A percentile compares a stretch with the other conserved stretches of the same genome.
phyloP scores from a whole-genome alignment of 306 rosid species.

The Lotus japonicus region DNA sequence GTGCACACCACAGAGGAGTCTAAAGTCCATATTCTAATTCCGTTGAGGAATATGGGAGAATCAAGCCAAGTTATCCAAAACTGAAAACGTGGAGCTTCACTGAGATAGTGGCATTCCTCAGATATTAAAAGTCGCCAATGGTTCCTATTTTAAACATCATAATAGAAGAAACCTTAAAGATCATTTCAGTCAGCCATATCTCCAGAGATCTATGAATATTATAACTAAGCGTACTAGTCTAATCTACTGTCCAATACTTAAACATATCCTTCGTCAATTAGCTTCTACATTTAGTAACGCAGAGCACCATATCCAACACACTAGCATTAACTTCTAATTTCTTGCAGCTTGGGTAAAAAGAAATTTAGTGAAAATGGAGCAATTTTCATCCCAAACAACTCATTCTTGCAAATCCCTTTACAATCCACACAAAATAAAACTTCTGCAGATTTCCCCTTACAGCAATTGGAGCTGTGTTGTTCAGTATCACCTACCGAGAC shows the following conservation, averaged over 20 bases:
- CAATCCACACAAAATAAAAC: neutral
- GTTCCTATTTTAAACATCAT: conserved; percentile 1
- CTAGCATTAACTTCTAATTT: neutral
- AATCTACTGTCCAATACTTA: neutral
- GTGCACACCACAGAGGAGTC: neutral
- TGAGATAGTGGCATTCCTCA: neutral
- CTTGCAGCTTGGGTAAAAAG: neutral
- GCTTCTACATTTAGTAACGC: neutral
- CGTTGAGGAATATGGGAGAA: neutral
- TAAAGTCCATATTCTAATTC: conserved; percentile 14
- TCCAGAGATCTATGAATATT: neutral
- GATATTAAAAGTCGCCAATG: neutral
- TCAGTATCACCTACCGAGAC: neutral
- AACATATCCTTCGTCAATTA: neutral
- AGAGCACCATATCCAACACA: neutral
- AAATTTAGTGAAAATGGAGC: neutral
- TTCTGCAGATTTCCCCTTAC: neutral
- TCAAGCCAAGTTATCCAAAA: conserved; percentile 3
- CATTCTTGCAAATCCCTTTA: neutral
- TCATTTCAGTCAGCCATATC: neutral
- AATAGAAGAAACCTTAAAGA: neutral
- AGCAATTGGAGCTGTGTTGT: neutral
- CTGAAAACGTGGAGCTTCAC: neutral
- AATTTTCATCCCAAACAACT: neutral
- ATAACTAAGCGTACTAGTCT: neutral